Evolutionary conservation across 495 filamentous ascomycete genomes (phyloP).

Genomic region (Aspergillus panamensis): DNA sequence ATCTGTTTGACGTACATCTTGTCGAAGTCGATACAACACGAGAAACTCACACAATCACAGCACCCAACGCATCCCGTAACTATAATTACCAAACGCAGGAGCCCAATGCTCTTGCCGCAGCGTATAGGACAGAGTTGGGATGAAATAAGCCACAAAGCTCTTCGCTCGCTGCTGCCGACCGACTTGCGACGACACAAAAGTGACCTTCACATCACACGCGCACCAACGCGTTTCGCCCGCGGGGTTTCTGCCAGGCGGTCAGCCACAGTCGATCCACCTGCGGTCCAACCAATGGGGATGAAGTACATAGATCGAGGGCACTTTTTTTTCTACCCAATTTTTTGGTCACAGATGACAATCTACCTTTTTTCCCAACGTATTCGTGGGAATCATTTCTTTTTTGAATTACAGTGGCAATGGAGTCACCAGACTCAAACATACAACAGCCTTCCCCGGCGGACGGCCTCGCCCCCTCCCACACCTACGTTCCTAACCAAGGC

Average conservation of each 20-base stretch:
- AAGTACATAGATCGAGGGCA: constrained; percentile 20
- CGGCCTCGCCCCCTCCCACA: constrained; percentile 49
- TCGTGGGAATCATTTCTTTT: neutral
- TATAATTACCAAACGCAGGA: constrained; percentile 18
- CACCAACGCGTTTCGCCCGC: constrained; percentile 34
- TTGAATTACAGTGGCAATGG: constrained; percentile 20
- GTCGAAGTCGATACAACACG: constrained; percentile 36
- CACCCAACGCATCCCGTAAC: constrained; percentile 39
- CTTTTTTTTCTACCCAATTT: constrained; percentile 25
- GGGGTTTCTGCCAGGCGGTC: constrained; percentile 46
- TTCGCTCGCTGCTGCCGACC: neutral
- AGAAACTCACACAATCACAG: constrained; percentile 26
- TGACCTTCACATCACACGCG: constrained; percentile 11
- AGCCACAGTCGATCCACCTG: constrained; percentile 30
- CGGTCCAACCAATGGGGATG: constrained; percentile 30
- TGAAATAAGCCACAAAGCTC: neutral
- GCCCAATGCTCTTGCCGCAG: constrained; percentile 3
- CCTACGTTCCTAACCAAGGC: constrained; percentile 53
- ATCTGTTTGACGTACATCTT: constrained; percentile 99
- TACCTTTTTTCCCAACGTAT: constrained; percentile 10
- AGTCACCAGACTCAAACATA: constrained; percentile 21
- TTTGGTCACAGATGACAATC: constrained; percentile 5
- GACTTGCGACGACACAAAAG: constrained; percentile 17
- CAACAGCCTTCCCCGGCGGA: constrained; percentile 37
- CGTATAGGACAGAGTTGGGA: neutral